These are phyloP conservation scores for Styphnolobium japonicum DNA, from an alignment of 306 rosid species.

Conservation along the genomic window DNA sequence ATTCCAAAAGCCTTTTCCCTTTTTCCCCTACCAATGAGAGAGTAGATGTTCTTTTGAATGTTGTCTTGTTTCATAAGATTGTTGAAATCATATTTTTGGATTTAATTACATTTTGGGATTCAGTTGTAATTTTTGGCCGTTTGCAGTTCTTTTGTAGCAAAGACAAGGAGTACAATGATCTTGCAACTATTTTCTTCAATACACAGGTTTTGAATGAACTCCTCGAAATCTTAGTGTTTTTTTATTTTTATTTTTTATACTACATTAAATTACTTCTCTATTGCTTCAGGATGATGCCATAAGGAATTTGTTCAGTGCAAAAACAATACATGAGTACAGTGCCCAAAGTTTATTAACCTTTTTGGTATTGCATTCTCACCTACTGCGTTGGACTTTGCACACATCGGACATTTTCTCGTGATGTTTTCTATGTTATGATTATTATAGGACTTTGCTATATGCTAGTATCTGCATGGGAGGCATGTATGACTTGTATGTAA, in stretches of 20 bases:
- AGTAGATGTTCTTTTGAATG: neutral
- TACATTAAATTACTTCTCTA: constrained; percentile 17
- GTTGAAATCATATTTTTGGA: neutral
- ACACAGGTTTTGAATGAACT: constrained; percentile 71
- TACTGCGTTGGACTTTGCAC: constrained; percentile 2
- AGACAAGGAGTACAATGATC: constrained; percentile 74
- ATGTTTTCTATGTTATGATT: constrained; percentile 13
- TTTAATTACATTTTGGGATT: neutral
- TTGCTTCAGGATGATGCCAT: constrained; percentile 92
- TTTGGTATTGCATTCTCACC: constrained; percentile 62
- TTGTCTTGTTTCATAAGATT: neutral
- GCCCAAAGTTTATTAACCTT: constrained; percentile 92
- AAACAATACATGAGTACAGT: constrained; percentile 92
- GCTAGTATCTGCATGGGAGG: neutral
- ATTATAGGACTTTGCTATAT: neutral
- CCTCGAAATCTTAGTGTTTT: constrained; percentile 3
- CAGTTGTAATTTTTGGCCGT: constrained; percentile 6
- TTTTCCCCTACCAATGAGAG: neutral
- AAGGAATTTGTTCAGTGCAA: constrained; percentile 97
- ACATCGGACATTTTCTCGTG: neutral
- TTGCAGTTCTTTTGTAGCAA: constrained; percentile 66
- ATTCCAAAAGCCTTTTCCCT: neutral
- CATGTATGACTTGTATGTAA: neutral
- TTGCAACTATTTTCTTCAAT: constrained; percentile 75
- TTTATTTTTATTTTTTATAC: constrained; percentile 13